Evolutionary conservation across 176 grass and related monocot genomes (phyloP).

Genomic region (Poa pratensis): DNA sequence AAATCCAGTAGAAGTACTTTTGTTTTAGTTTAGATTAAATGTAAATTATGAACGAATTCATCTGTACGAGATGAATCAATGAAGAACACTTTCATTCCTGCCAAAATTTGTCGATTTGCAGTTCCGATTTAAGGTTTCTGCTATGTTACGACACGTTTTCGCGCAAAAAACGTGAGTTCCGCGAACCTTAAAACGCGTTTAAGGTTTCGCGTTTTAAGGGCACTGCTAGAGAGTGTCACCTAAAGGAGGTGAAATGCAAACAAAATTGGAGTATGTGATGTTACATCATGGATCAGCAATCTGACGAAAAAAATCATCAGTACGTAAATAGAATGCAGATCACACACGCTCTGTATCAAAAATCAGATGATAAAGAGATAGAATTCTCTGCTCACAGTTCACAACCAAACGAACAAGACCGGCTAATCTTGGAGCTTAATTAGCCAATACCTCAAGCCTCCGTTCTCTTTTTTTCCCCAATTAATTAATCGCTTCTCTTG

Average conservation of each 20-base stretch:
- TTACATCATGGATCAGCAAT: not conserved
- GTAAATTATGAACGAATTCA: too few relatives aligned
- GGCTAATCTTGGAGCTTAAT: not conserved
- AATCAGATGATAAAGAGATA: not conserved
- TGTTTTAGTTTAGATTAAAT: too few relatives aligned
- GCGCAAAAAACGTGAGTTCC: too few relatives aligned
- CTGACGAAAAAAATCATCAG: not conserved
- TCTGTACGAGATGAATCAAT: too few relatives aligned
- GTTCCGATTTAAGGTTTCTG: too few relatives aligned
- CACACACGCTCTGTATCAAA: not conserved
- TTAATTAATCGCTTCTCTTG: slow-evolving; percentile 38
- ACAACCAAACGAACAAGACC: not conserved
- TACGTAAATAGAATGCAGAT: not conserved
- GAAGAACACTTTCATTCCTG: too few relatives aligned
- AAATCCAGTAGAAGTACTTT: too few relatives aligned
- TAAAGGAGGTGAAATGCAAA: not conserved
- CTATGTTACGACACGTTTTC: too few relatives aligned
- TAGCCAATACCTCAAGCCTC: not conserved
- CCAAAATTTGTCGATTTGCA: too few relatives aligned
- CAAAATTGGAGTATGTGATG: not conserved
- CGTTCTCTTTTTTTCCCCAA: not conserved
- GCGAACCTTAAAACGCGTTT: too few relatives aligned
- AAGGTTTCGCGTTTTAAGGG: too few relatives aligned
- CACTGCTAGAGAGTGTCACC: too few relatives aligned
- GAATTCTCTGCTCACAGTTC: not conserved